A percentile compares a stretch with the other conserved stretches of the same genome.
Conservation (phyloP, 1,139 yeast species). For the Protomyces lactucae-debilis region DNA sequence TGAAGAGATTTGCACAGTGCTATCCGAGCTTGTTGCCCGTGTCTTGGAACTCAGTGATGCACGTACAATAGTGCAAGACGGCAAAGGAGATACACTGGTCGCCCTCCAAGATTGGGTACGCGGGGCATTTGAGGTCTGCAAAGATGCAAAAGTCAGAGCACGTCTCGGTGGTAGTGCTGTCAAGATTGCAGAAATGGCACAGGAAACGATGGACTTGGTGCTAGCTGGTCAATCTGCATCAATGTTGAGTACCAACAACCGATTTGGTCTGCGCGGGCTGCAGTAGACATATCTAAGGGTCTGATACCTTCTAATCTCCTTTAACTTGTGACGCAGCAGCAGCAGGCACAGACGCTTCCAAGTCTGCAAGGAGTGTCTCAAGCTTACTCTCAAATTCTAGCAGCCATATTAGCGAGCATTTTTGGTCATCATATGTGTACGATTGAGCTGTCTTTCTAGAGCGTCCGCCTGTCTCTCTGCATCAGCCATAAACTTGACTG, state of each 20-base stretch:
- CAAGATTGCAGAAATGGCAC: slow-evolving; percentile 5
- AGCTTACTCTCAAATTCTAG: slow-evolving; percentile 6
- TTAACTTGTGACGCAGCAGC: not conserved
- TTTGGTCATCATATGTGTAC: not conserved
- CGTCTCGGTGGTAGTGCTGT: slow-evolving; percentile 8
- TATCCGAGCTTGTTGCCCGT: not conserved
- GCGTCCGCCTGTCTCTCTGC: slow-evolving; percentile 11
- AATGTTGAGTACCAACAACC: not conserved
- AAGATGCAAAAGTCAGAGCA: not conserved
- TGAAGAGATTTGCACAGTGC: not conserved
- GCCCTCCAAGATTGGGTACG: slow-evolving; percentile 20
- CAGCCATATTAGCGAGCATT: not conserved
- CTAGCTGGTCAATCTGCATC: slow-evolving; percentile 2
- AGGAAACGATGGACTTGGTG: slow-evolving; percentile 13
- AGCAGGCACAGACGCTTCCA: not conserved
- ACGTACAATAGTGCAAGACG: not conserved
- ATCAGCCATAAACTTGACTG: not conserved
- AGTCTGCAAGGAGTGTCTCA: not conserved
- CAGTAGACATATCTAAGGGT: not conserved
- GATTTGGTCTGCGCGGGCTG: not conserved
- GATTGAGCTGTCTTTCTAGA: slow-evolving; percentile 20
- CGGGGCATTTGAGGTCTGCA: not conserved
- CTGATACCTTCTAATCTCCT: not conserved
- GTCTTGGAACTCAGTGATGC: slow-evolving; percentile 9
- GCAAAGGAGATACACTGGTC: not conserved